A percentile compares a stretch with the other conserved stretches of the same genome.
Evolutionary conservation across 306 rosid genomes (phyloP).

Genomic region (Nissolia schottii): DNA sequence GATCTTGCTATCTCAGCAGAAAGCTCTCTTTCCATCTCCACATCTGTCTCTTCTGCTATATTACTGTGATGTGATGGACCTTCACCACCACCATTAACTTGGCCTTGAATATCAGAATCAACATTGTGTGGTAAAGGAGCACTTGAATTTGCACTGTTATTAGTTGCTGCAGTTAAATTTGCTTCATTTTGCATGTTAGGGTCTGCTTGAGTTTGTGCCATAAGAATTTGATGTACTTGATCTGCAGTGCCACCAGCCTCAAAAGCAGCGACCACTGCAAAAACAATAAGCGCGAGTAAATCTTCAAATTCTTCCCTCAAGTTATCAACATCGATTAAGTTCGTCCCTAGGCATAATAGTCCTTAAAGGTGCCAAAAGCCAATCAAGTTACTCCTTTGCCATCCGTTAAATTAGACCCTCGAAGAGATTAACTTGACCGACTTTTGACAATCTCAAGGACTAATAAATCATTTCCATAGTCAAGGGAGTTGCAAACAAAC

Average conservation of each 20-base stretch:
- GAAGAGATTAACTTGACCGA: no score
- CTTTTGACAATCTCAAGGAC: no score
- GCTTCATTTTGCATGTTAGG: neutral
- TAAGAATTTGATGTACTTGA: constrained; percentile 42
- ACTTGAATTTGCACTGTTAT: constrained; percentile 31
- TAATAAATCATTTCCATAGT: no score
- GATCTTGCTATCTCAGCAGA: constrained; percentile 37
- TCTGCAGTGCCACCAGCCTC: constrained; percentile 47
- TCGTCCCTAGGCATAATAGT: no score
- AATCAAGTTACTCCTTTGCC: no score
- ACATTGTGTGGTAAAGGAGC: constrained; percentile 19
- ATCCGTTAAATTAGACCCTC: no score
- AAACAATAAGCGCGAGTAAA: no score
- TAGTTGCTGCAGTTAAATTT: constrained; percentile 12
- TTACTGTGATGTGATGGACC: constrained; percentile 1
- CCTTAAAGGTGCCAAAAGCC: no score
- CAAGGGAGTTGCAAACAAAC: no score
- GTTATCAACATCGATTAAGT: no score
- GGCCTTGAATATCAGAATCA: constrained; percentile 3
- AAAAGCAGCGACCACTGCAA: constrained; percentile 62
- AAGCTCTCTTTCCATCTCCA: constrained; percentile 46
- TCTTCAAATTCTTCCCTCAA: no score
- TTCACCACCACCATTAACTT: constrained; percentile 15
- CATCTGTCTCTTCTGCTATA: constrained; percentile 22
- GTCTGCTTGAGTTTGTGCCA: constrained; percentile 27